Conservation (phyloP, 2,329 filamentous ascomycete genomes). For the Rugonectria rugulosa region DNA sequence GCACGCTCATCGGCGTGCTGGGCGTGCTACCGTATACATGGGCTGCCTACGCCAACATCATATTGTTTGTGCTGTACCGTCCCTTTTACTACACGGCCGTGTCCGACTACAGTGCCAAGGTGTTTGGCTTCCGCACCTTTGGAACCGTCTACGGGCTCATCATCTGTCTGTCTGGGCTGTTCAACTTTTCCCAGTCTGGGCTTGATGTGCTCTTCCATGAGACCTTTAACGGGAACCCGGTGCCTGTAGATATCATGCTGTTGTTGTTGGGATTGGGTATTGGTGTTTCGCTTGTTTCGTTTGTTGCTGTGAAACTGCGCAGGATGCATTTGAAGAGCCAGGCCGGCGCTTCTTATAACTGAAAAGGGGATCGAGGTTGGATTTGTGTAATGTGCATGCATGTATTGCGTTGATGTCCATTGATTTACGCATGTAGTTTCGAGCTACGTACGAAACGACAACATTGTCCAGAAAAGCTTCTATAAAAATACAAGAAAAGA, state of each 20-base stretch:
- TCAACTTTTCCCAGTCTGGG: slow-evolving; percentile 84
- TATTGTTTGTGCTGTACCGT: slow-evolving; percentile 83
- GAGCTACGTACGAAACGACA: too few relatives aligned
- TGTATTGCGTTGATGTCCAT: too few relatives aligned
- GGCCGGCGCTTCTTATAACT: slow-evolving; percentile 29
- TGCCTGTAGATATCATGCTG: slow-evolving; percentile 78
- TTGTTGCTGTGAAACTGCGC: slow-evolving; percentile 60
- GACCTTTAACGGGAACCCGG: slow-evolving; percentile 73
- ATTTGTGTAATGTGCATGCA: background rate
- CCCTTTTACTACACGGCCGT: slow-evolving; percentile 93
- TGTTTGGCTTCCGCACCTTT: slow-evolving; percentile 91
- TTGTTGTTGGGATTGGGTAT: slow-evolving; percentile 67
- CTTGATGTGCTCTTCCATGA: slow-evolving; percentile 81
- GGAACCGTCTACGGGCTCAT: slow-evolving; percentile 93
- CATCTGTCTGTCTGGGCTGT: slow-evolving; percentile 82
- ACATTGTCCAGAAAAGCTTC: too few relatives aligned
- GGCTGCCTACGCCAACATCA: slow-evolving; percentile 78
- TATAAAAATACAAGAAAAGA: too few relatives aligned
- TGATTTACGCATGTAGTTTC: too few relatives aligned
- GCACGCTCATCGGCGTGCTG: slow-evolving; percentile 78
- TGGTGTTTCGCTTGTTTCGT: slow-evolving; percentile 71
- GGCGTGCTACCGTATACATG: slow-evolving; percentile 74
- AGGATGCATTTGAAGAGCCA: slow-evolving; percentile 41
- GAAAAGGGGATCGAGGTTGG: background rate
- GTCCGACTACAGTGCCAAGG: slow-evolving; percentile 88